phyloP scores from a whole-genome alignment of 805 yeast species.

The Tanozyma kutaoensis region DNA sequence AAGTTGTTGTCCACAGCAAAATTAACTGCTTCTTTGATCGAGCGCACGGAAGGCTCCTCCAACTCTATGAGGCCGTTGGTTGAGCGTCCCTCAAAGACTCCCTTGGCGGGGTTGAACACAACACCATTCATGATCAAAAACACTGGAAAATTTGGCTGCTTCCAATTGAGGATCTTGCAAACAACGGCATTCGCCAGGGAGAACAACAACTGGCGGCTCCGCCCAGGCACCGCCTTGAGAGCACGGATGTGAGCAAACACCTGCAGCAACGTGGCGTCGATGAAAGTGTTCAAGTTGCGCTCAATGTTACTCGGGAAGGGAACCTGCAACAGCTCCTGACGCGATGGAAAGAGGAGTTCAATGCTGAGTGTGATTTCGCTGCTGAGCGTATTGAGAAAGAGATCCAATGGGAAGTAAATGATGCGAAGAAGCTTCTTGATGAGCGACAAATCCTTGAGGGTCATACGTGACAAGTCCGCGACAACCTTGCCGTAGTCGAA shows the following conservation, averaged over 20 bases:
- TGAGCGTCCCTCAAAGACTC: conserved; percentile 24
- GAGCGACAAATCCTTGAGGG: conserved; percentile 18
- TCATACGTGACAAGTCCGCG: conserved; percentile 23
- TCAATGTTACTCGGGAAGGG: conserved; percentile 28
- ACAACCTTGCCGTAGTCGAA: conserved; percentile 28
- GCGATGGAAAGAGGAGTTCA: conserved; percentile 68
- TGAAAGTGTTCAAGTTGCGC: conserved; percentile 54
- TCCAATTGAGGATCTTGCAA: conserved; percentile 95
- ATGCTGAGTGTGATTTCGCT: conserved; percentile 52
- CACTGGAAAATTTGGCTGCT: conserved; percentile 96
- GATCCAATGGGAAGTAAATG: conserved; percentile 46
- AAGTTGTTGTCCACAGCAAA: conserved; percentile 76
- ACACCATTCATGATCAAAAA: conserved; percentile 72
- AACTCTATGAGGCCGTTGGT: conserved; percentile 26
- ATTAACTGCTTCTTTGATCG: conserved; percentile 69
- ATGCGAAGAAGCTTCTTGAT: conserved; percentile 32
- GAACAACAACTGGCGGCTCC: conserved; percentile 56
- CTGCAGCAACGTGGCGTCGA: conserved; percentile 57
- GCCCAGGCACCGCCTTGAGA: conserved; percentile 12
- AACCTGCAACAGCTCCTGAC: conserved; percentile 21
- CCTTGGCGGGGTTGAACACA: conserved; percentile 13
- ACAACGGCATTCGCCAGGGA: conserved; percentile 78
- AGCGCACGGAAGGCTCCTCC: conserved; percentile 36
- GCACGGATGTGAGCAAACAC: conserved; percentile 67
- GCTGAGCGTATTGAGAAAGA: conserved; percentile 43